These are phyloP conservation scores for Naganishia vishniacii DNA, from an alignment of 768 basidiomycete species.

Conservation along the genomic window DNA sequence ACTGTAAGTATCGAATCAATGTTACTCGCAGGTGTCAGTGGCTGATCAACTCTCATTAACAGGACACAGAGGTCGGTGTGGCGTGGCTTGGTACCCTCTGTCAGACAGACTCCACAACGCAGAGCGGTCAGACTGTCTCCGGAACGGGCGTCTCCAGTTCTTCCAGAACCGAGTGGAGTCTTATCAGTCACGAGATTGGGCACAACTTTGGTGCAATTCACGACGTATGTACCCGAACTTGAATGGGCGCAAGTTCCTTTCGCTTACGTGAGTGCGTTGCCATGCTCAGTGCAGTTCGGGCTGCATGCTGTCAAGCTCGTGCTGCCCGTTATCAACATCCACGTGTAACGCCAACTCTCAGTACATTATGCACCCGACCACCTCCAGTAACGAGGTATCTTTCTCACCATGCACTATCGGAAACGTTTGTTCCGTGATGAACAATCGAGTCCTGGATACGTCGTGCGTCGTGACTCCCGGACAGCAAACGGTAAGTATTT, in stretches of 20 bases:
- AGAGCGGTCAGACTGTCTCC: slow-evolving; percentile 57
- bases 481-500: slow-evolving; percentile 37
- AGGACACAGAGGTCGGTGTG: slow-evolving; percentile 56
- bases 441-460: slow-evolving; percentile 54
- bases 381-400: slow-evolving; percentile 58
- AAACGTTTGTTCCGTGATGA: slow-evolving; percentile 77
- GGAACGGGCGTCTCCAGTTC: slow-evolving; percentile 78
- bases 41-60: slow-evolving; percentile 51
- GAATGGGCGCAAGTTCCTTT: neutral
- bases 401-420: slow-evolving; percentile 78
- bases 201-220: slow-evolving; percentile 83
- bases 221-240: slow-evolving; percentile 27
- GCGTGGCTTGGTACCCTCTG: slow-evolving; percentile 79
- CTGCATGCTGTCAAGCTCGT: slow-evolving; percentile 57
- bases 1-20: neutral
- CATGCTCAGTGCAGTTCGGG: slow-evolving; percentile 59
- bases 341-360: slow-evolving; percentile 62
- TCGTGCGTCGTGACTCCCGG: slow-evolving; percentile 65
- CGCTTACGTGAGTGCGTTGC: neutral
- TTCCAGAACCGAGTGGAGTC: slow-evolving; percentile 59
- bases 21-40: slow-evolving; percentile 53
- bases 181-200: slow-evolving; percentile 44
- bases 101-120: slow-evolving; percentile 51
- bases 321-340: slow-evolving; percentile 63
- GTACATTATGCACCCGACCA: slow-evolving; percentile 78